These are phyloP conservation scores for Metschnikowia lachancei DNA, from an alignment of 805 yeast species.

Conservation along the genomic window DNA sequence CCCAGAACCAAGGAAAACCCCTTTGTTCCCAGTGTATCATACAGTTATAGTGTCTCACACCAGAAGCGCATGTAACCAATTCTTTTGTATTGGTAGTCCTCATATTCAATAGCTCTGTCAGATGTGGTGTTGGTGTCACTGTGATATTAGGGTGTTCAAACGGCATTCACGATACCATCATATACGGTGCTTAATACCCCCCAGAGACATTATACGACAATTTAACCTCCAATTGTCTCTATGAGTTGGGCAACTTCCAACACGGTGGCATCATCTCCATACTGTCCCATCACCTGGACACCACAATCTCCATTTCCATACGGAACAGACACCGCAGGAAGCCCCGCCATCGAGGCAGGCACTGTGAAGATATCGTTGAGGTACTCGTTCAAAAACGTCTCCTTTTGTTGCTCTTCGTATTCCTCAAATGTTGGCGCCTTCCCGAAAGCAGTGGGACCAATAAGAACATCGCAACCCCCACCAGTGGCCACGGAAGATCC, in stretches of 20 bases:
- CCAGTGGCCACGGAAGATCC: slow-evolving; percentile 16
- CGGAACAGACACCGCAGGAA: slow-evolving; percentile 84
- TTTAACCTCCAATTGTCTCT: slow-evolving; percentile 3
- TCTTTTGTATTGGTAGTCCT: too few relatives aligned
- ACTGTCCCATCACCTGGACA: slow-evolving; percentile 81
- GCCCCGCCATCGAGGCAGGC: slow-evolving; percentile 88
- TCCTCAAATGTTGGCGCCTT: slow-evolving; percentile 53
- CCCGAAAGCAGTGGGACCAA: slow-evolving; percentile 69
- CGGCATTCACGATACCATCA: too few relatives aligned
- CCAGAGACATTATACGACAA: too few relatives aligned
- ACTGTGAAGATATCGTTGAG: slow-evolving; percentile 82
- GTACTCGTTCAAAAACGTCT: slow-evolving; percentile 58
- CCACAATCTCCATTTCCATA: slow-evolving; percentile 44
- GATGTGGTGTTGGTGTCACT: too few relatives aligned
- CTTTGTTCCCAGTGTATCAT: too few relatives aligned
- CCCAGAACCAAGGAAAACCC: too few relatives aligned
- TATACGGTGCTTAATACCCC: too few relatives aligned
- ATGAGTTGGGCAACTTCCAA: slow-evolving; percentile 36
- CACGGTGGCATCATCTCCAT: slow-evolving; percentile 71
- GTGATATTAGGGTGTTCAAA: too few relatives aligned
- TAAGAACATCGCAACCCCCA: slow-evolving; percentile 58
- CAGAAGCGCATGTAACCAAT: too few relatives aligned
- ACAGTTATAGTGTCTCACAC: too few relatives aligned
- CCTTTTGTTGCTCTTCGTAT: slow-evolving; percentile 27
- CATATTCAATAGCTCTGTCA: too few relatives aligned